These are phyloP conservation scores for Melastoma malabathricum DNA, from an alignment of 345 rosid species.

Conservation along the genomic window DNA sequence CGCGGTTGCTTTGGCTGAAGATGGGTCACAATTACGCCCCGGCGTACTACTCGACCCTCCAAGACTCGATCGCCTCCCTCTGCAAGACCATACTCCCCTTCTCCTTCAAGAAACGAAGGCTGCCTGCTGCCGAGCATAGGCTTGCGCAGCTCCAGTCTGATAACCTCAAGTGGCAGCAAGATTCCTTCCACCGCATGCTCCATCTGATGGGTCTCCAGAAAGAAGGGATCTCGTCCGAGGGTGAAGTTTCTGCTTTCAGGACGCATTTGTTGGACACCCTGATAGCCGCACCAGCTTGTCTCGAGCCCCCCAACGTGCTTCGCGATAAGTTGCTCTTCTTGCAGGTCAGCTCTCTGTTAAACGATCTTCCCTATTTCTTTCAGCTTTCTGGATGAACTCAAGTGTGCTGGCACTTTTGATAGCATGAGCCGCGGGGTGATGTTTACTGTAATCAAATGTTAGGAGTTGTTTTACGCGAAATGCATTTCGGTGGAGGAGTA, in stretches of 20 bases:
- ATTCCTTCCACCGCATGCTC: slow-evolving; percentile 61
- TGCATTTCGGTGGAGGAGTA: slow-evolving; percentile 58
- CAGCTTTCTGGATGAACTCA: not conserved
- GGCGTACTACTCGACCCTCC: slow-evolving; percentile 58
- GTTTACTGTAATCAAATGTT: not conserved
- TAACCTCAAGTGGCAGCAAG: slow-evolving; percentile 76
- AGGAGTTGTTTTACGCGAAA: slow-evolving; percentile 62
- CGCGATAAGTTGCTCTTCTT: slow-evolving; percentile 60
- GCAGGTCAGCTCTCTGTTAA: slow-evolving; percentile 30
- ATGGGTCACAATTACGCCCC: slow-evolving; percentile 61
- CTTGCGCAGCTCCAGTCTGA: slow-evolving; percentile 55
- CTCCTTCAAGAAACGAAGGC: slow-evolving; percentile 43
- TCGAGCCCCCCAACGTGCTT: slow-evolving; percentile 36
- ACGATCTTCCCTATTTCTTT: not conserved
- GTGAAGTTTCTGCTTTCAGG: slow-evolving; percentile 43
- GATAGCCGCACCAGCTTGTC: slow-evolving; percentile 34
- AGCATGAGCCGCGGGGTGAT: no score
- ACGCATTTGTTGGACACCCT: slow-evolving; percentile 51
- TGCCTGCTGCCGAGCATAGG: slow-evolving; percentile 38
- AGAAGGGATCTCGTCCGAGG: slow-evolving; percentile 47
- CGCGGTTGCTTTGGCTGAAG: slow-evolving; percentile 8
- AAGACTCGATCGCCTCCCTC: slow-evolving; percentile 63
- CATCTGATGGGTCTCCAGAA: slow-evolving; percentile 57
- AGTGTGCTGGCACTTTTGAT: no score
- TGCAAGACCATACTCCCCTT: slow-evolving; percentile 69